These are phyloP conservation scores for Rhizopogon vinicolor DNA, from an alignment of 768 basidiomycete species.

Conservation along the genomic window DNA sequence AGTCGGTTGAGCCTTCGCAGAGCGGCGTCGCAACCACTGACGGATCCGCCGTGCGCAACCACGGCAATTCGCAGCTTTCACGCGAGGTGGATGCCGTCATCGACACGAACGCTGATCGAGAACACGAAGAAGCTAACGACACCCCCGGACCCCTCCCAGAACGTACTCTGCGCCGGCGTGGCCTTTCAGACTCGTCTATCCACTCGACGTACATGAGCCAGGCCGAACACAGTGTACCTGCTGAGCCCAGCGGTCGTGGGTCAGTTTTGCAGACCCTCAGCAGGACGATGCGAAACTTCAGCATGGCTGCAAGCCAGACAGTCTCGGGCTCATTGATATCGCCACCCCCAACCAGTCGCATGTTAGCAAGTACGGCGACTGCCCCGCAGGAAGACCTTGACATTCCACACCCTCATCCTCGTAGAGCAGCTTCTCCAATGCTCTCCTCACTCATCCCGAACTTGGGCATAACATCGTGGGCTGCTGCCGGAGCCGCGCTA, in stretches of 20 bases:
- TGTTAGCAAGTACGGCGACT: slow-evolving; percentile 2
- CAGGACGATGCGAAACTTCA: slow-evolving; percentile 49
- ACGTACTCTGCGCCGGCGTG: slow-evolving; percentile 68
- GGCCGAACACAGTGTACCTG: slow-evolving; percentile 26
- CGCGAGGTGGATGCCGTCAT: slow-evolving; percentile 77
- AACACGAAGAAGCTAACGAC: slow-evolving; percentile 38
- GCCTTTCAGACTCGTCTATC: slow-evolving; percentile 90
- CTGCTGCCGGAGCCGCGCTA: slow-evolving; percentile 17
- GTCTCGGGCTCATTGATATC: slow-evolving; percentile 17
- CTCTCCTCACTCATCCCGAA: slow-evolving; percentile 26
- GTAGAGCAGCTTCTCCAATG: slow-evolving; percentile 17
- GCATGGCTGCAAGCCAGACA: slow-evolving; percentile 25
- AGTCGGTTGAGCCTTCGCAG: slow-evolving; percentile 13
- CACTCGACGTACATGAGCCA: slow-evolving; percentile 76
- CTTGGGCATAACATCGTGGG: slow-evolving; percentile 27
- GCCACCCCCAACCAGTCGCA: slow-evolving; percentile 3
- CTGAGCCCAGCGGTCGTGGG: slow-evolving; percentile 3
- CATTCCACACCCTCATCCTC: slow-evolving; percentile 14
- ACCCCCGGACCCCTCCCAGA: slow-evolving; percentile 51
- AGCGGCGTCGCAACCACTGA: slow-evolving; percentile 20
- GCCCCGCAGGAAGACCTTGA: slow-evolving; percentile 3
- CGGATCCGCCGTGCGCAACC: slow-evolving; percentile 15
- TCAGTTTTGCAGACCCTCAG: slow-evolving; percentile 53
- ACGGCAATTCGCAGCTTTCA: slow-evolving; percentile 37
- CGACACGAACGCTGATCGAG: slow-evolving; percentile 40